phyloP scores from a whole-genome alignment of 1,284 basidiomycete genomes.

The Trametes sp. region DNA sequence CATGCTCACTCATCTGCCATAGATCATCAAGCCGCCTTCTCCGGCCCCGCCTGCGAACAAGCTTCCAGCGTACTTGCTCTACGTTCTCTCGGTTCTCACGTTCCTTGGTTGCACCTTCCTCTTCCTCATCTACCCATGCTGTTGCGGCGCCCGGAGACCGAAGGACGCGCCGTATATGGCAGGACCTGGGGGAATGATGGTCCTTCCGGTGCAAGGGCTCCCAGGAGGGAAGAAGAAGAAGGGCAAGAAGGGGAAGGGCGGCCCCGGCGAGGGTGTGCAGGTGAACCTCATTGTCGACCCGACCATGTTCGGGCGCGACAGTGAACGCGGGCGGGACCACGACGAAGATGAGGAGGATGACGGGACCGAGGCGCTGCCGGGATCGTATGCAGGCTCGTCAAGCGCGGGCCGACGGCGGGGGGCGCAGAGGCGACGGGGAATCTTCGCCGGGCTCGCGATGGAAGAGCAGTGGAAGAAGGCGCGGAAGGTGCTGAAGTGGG shows the following conservation, averaged over 20 bases:
- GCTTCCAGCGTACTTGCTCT: constrained; percentile 63
- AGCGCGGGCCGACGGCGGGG: constrained; percentile 33
- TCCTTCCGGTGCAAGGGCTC: constrained; percentile 62
- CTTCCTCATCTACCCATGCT: constrained; percentile 67
- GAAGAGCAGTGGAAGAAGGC: constrained; percentile 69
- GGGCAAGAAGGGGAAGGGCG: constrained; percentile 42
- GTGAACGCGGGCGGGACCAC: constrained; percentile 44
- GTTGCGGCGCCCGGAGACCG: constrained; percentile 46
- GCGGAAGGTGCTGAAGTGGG: constrained; percentile 59
- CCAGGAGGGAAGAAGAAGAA: constrained; percentile 50
- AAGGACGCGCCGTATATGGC: constrained; percentile 35
- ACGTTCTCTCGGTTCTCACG: constrained; percentile 61
- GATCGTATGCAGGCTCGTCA: constrained; percentile 37
- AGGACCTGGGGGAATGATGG: constrained; percentile 63
- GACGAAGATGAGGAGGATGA: constrained; percentile 42
- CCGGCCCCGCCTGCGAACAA: constrained; percentile 64
- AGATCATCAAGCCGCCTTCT: constrained; percentile 64
- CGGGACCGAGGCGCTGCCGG: constrained; percentile 36
- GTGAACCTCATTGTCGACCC: constrained; percentile 79
- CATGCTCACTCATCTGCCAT: constrained; percentile 8
- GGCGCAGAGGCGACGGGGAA: constrained; percentile 50
- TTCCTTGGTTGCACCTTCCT: constrained; percentile 59
- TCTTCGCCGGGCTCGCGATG: constrained; percentile 68
- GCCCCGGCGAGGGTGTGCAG: constrained; percentile 57
- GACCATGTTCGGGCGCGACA: constrained; percentile 53